Conservation (phyloP, 148 eudicot genomes). For the Talinum fruticosum region DNA sequence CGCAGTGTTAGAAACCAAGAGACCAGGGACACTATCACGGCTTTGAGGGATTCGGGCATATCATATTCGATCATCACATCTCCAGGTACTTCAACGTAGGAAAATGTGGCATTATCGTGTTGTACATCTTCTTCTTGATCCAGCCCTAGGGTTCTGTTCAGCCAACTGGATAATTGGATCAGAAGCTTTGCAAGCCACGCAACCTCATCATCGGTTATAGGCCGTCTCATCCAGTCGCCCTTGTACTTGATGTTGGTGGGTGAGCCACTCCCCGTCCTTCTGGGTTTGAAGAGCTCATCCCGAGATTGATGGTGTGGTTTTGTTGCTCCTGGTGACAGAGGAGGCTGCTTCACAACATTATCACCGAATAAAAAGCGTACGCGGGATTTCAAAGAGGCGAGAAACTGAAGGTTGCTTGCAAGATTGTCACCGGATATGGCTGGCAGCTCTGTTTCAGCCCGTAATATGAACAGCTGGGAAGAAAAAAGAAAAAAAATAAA, state of each 20-base stretch:
- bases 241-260: constrained; percentile 54
- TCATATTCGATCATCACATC: constrained; percentile 42
- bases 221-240: constrained; percentile 94
- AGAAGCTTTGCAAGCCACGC: constrained; percentile 87
- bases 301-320: constrained; percentile 42
- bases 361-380: constrained; percentile 58
- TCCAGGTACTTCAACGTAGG: constrained; percentile 54
- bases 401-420: constrained; percentile 43
- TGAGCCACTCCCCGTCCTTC: constrained; percentile 42
- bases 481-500: background rate
- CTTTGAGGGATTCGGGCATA: constrained; percentile 41
- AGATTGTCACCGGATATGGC: constrained; percentile 58
- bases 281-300: constrained; percentile 72
- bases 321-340: constrained; percentile 33
- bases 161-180: constrained; percentile 52
- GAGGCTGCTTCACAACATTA: constrained; percentile 31
- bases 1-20: constrained; percentile 40
- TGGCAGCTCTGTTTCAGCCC: constrained; percentile 88
- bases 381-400: constrained; percentile 56
- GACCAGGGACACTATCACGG: constrained; percentile 33
- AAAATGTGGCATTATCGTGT: constrained; percentile 30
- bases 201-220: constrained; percentile 76
- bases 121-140: constrained; percentile 33
- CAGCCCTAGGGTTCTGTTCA: constrained; percentile 64
- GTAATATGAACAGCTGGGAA: constrained; percentile 73